A percentile compares a stretch with the other conserved stretches of the same genome.
Conservation (phyloP, 2,329 filamentous ascomycete species). For the Botrytis galanthina region DNA sequence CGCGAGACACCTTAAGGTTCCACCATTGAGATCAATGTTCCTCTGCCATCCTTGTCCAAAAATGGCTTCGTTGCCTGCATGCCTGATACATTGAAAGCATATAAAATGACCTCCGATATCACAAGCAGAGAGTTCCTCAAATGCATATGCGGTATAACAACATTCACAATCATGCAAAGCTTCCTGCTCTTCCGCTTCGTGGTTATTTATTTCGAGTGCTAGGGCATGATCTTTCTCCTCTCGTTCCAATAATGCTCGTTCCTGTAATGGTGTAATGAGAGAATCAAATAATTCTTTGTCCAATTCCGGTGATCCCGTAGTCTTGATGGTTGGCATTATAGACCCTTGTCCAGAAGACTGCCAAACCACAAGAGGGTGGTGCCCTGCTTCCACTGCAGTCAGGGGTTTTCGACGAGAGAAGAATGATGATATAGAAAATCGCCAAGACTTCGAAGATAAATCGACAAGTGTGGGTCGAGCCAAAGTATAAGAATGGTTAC, state of each 20-base stretch:
- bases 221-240: conserved; percentile 53
- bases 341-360: conserved; percentile 54
- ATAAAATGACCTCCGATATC: conserved; percentile 67
- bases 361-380: conserved; percentile 63
- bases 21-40: conserved; percentile 69
- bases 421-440: conserved; percentile 69
- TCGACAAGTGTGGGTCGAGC: conserved; percentile 67
- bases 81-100: conserved; percentile 79
- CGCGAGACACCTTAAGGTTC: conserved; percentile 81
- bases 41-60: conserved; percentile 91
- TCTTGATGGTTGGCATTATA: conserved; percentile 59
- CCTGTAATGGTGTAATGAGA: conserved; percentile 55
- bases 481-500: conserved; percentile 74
- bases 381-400: conserved; percentile 53
- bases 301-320: conserved; percentile 63
- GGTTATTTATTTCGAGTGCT: conserved; percentile 54
- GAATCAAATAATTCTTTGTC: conserved; percentile 59
- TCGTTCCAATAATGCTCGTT: conserved; percentile 44
- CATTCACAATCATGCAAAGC: conserved; percentile 71
- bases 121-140: conserved; percentile 72
- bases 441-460: conserved; percentile 73
- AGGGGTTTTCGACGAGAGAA: conserved; percentile 63
- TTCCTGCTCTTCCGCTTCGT: conserved; percentile 57
- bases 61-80: conserved; percentile 79
- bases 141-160: conserved; percentile 69